Percentiles rank a stretch among this genome's conserved stretches.
Evolutionary conservation across 2,329 filamentous ascomycete species (phyloP).

Genomic region (Xylariales sp.): DNA sequence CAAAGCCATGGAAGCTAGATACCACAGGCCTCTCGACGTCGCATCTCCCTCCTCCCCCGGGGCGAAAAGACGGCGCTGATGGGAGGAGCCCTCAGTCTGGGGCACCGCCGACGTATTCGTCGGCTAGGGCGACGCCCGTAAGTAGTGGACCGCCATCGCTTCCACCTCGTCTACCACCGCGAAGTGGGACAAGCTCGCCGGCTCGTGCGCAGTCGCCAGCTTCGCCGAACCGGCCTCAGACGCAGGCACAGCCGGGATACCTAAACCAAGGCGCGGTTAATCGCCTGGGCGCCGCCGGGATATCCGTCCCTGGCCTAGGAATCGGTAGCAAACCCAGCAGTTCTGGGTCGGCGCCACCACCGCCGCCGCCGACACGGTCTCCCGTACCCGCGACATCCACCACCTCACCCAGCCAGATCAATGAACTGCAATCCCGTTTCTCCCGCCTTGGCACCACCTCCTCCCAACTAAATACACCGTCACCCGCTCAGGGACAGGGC

Average conservation of each 20-base stretch:
- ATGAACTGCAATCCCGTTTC: slow-evolving; percentile 60
- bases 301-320: slow-evolving; percentile 73
- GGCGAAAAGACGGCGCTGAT: slow-evolving; percentile 40
- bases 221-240: slow-evolving; percentile 18
- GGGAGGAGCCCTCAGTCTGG: slow-evolving; percentile 25
- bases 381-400: slow-evolving; percentile 9
- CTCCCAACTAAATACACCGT: too few species aligned
- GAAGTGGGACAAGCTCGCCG: slow-evolving; percentile 44
- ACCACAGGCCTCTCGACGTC: slow-evolving; percentile 67
- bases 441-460: too few species aligned
- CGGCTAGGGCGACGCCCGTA: slow-evolving; percentile 22
- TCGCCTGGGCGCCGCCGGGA: slow-evolving; percentile 66
- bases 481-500: slow-evolving; percentile 25
- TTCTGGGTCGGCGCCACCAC: slow-evolving; percentile 23
- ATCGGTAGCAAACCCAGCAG: slow-evolving; percentile 44
- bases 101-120: slow-evolving; percentile 24
- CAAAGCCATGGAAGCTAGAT: slow-evolving; percentile 63
- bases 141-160: slow-evolving; percentile 42
- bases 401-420: slow-evolving; percentile 19
- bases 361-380: slow-evolving; percentile 18
- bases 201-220: slow-evolving; percentile 28
- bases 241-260: slow-evolving; percentile 4
- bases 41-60: slow-evolving; percentile 67
- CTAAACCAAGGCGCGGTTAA: slow-evolving; percentile 55
- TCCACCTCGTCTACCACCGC: slow-evolving; percentile 68